Conservation (phyloP, 225 moss, liverwort and hornwort species). For the Physcomitrium patens region DNA sequence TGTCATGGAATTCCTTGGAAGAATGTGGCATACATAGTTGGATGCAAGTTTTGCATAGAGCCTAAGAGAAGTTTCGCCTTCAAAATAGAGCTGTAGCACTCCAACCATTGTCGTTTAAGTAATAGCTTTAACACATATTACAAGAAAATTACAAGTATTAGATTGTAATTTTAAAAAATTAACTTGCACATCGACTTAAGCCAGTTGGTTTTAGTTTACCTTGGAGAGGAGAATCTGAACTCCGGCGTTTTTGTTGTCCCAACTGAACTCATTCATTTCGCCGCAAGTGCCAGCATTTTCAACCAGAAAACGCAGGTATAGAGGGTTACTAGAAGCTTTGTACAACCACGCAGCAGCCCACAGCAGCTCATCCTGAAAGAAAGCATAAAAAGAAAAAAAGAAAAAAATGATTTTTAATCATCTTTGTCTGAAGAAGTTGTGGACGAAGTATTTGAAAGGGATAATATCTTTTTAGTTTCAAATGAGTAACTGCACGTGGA, state of each 20-base stretch:
- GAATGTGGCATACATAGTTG: slow-evolving; percentile 61
- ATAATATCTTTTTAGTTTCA: too few relatives aligned
- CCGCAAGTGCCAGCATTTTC: slow-evolving; percentile 38
- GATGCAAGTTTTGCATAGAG: slow-evolving; percentile 54
- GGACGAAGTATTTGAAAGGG: too few relatives aligned
- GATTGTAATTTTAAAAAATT: neutral
- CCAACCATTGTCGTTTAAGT: neutral
- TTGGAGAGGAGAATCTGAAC: slow-evolving; percentile 76
- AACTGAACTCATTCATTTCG: slow-evolving; percentile 70
- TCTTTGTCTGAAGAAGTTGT: too few relatives aligned
- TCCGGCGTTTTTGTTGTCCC: slow-evolving; percentile 92
- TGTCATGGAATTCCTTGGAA: slow-evolving; percentile 57
- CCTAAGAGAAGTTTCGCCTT: slow-evolving; percentile 51
- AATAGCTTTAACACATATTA: neutral
- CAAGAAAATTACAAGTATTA: neutral
- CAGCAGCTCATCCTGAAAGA: slow-evolving; percentile 76
- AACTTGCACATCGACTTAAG: neutral
- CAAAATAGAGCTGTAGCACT: slow-evolving; percentile 49
- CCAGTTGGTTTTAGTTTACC: slow-evolving; percentile 35
- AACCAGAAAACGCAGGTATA: slow-evolving; percentile 57
- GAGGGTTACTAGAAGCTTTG: slow-evolving; percentile 50
- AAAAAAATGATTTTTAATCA: too few relatives aligned
- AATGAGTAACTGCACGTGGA: too few relatives aligned
- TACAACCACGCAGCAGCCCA: slow-evolving; percentile 91
- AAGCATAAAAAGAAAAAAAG: too few relatives aligned